Conservation (phyloP, 371 early-diverging fungal species). For the Haplosporangium sp. region DNA sequence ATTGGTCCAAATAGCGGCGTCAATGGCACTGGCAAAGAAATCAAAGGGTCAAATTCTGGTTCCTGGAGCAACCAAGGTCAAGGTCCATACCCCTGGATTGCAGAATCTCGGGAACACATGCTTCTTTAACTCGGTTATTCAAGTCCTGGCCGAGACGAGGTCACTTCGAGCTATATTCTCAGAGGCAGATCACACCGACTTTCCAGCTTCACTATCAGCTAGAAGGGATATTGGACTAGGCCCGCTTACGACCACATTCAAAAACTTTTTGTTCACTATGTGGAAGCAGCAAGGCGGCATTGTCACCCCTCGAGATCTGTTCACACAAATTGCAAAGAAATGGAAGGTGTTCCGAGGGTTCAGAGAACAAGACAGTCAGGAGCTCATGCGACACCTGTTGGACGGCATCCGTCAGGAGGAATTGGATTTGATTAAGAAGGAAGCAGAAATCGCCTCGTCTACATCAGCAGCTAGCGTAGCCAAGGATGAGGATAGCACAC, state of each 20-base stretch:
- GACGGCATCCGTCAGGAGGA: conserved; percentile 70
- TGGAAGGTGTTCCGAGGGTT: conserved; percentile 66
- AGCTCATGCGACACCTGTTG: conserved; percentile 69
- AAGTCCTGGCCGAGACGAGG: conserved; percentile 53
- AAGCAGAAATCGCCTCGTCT: too few relatives aligned
- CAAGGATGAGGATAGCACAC: conserved; percentile 7
- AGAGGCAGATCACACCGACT: conserved; percentile 3
- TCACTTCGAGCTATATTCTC: conserved; percentile 37
- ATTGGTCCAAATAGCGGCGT: too few relatives aligned
- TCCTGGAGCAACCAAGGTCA: conserved; percentile 21
- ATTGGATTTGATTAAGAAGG: conserved; percentile 37
- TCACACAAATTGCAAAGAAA: conserved; percentile 58
- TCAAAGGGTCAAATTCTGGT: conserved; percentile 7
- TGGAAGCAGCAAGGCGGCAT: conserved; percentile 51
- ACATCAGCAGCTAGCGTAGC: conserved; percentile 8
- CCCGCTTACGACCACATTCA: conserved; percentile 50
- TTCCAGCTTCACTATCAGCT: conserved; percentile 36
- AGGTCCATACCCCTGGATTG: conserved; percentile 70
- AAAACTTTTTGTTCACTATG: conserved; percentile 37
- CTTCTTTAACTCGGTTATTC: conserved; percentile 90
- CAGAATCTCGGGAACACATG: conserved; percentile 93
- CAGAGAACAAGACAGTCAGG: conserved; percentile 76
- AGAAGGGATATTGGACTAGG: conserved; percentile 36
- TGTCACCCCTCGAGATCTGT: conserved; percentile 64
- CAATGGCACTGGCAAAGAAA: conserved; percentile 26